Conservation (phyloP, 495 filamentous ascomycete species). For the Endocarpon pusillum region DNA sequence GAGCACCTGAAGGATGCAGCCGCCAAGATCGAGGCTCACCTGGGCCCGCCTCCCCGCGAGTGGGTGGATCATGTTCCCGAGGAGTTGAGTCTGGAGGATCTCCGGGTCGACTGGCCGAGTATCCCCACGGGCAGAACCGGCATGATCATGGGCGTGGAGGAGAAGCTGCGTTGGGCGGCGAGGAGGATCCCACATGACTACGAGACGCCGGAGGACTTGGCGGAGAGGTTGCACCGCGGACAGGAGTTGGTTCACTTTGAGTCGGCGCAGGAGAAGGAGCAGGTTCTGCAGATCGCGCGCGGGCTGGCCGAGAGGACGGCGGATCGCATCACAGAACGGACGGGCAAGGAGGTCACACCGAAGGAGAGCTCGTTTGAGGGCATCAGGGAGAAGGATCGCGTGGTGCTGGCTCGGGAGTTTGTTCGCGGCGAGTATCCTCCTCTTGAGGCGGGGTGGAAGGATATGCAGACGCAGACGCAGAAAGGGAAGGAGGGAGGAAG, state of each 20-base stretch:
- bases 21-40: background rate
- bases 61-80: background rate
- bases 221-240: conserved; percentile 22
- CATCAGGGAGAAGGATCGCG: conserved; percentile 38
- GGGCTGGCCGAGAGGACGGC: conserved; percentile 20
- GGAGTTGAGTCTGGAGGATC: background rate
- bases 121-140: conserved; percentile 19
- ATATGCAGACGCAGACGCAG: conserved; percentile 7
- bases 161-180: conserved; percentile 21
- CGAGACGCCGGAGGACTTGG: conserved; percentile 22
- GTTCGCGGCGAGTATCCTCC: conserved; percentile 40
- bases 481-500: too few species aligned
- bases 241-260: conserved; percentile 26
- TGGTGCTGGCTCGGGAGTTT: conserved; percentile 50
- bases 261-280: conserved; percentile 21
- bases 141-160: conserved; percentile 17
- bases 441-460: background rate
- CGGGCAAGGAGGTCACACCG: conserved; percentile 25
- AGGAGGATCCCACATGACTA: conserved; percentile 24
- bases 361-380: conserved; percentile 18
- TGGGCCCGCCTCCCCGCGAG: background rate
- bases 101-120: conserved; percentile 18
- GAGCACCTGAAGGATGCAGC: background rate
- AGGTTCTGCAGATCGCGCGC: conserved; percentile 21
- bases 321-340: conserved; percentile 25